Evolutionary conservation across 352 stramenopile genomes (phyloP), one percentile per base, ranked within the genome.

Genomic region (Phytophthora tentaculata): DNA sequence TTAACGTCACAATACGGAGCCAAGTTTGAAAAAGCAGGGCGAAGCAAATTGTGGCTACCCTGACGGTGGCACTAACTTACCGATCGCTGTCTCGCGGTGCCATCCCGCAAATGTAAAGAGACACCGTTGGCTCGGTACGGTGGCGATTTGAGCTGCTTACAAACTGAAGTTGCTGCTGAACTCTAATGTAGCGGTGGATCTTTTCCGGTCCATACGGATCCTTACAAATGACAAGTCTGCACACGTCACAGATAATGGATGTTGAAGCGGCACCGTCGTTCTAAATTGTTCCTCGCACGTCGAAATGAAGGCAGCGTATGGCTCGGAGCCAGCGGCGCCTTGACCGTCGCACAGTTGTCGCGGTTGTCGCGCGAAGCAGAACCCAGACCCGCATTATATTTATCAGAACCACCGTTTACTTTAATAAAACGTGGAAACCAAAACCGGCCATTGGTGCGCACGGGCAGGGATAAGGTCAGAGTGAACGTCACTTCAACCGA

Each of bases 401-500:
- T n/a, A 59, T 56, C 49, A 57, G 41, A 60, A 37, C 39, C 44
- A 24, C 35, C 24, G 26, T 37, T n/a, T n/a, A n/a, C n/a, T n/a
- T n/a, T n/a, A n/a, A n/a, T n/a, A n/a, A n/a, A n/a, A n/a, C 29
- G 52, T 77, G 64, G 69, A 73, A 77, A 44, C 22, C 22, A 26
- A n/a, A 60, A 73, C 69, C 60, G 69, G 69, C 59, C 64, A 65
- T 39, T 66, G 48, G 28, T 8, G 28, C 28, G 5, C 28, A 32
- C 5, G 28, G 28, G 3, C 44, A 61, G 45, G 47, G 61, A 28
- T 57, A 49, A 41, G 64, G 43, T 50, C 53, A 64, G 69, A 76
- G 44, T 73, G 69, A 73, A 58, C 29, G 70, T 77, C 64, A 69
- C 70, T 72, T 75, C 56, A 77, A 71, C 65, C 41, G 55, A 26